phyloP scores from a whole-genome alignment of 106 monocot species.

The Dioscorea alata region DNA sequence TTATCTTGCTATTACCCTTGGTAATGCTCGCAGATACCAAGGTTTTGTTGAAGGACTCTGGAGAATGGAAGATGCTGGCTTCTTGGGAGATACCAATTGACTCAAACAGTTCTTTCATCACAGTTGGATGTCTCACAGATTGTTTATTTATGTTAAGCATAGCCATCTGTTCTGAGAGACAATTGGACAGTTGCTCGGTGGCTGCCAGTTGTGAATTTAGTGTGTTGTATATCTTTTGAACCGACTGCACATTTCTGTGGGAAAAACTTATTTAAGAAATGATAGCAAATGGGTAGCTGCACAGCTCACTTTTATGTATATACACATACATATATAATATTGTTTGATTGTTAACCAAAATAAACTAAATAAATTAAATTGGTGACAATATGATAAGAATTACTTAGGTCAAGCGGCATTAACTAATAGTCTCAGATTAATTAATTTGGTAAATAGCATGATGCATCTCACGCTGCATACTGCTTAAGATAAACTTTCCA shows the following conservation, averaged over 20 bases:
- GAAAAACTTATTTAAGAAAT: neutral
- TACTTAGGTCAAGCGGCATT: neutral
- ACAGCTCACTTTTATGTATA: neutral
- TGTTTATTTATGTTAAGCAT: slow-evolving; percentile 51
- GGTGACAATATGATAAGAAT: neutral
- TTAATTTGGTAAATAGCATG: neutral
- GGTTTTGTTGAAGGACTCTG: slow-evolving; percentile 31
- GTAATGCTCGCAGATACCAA: slow-evolving; percentile 10
- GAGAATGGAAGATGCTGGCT: slow-evolving; percentile 21
- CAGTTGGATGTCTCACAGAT: slow-evolving; percentile 31
- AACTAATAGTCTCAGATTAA: neutral
- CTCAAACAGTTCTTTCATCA: slow-evolving; percentile 68
- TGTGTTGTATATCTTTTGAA: slow-evolving; percentile 79
- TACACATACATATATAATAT: neutral
- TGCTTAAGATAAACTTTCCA: no score
- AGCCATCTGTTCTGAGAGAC: slow-evolving; percentile 77
- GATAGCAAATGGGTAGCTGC: neutral
- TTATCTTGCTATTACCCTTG: slow-evolving; percentile 16
- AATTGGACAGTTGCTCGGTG: slow-evolving; percentile 78
- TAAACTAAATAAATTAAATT: neutral
- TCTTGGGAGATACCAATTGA: slow-evolving; percentile 74
- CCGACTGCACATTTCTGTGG: slow-evolving; percentile 44
- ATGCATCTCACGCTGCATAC: no score
- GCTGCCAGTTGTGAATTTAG: slow-evolving; percentile 73
- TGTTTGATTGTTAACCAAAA: neutral